Evolutionary conservation across 306 rosid genomes (phyloP), one percentile per base, ranked within the genome.

Genomic region (Rosa multiflora): DNA sequence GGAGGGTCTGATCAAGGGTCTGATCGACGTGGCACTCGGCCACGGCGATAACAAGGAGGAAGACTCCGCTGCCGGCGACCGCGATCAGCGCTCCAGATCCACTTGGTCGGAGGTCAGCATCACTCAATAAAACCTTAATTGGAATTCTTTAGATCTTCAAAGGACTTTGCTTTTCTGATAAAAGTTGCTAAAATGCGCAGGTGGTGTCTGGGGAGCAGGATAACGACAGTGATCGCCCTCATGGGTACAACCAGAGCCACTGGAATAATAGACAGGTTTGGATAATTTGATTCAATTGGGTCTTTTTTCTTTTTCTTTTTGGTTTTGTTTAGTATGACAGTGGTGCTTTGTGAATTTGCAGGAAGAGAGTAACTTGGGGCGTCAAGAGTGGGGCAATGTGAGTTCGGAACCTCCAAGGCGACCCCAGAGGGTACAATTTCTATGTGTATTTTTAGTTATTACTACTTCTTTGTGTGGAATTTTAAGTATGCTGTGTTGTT

Each of bases 1-100:
- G 97, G 97, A 94, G 3, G 97, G 87, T 88, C 80, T 94, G 55
- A 86, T 94, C 83, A 92, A 90, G 78, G 98, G 94, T 21, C 66
- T 94, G 71, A 29, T 84, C 68, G 86, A 82, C 21, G 86, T 81
- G 10, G 92, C 79, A 18, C 82, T 94, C 76, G 94, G 89, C 32
- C 81, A 43, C 74, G n/a, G 29, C 72, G 77, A 78, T 67, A 63
- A 82, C 59, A 76, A 51, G 67, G 62, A 83, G 64, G 74, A 81
- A 23, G 75, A 84, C 3, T 76, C 79, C 8, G 74, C 69, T 5
- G 72, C 88, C 26, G 73, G 73, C 32, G 77, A 86, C 62, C 86
- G 82, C 0, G 90, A 86, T 14, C 88, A 90, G 7, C 88, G 87
- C 5, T 88, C 97, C 82, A 90, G 95, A 88, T 93, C 97, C 76